These are phyloP conservation scores for Arxiozyma telluris DNA, from an alignment of 1,139 yeast species.

Conservation along the genomic window DNA sequence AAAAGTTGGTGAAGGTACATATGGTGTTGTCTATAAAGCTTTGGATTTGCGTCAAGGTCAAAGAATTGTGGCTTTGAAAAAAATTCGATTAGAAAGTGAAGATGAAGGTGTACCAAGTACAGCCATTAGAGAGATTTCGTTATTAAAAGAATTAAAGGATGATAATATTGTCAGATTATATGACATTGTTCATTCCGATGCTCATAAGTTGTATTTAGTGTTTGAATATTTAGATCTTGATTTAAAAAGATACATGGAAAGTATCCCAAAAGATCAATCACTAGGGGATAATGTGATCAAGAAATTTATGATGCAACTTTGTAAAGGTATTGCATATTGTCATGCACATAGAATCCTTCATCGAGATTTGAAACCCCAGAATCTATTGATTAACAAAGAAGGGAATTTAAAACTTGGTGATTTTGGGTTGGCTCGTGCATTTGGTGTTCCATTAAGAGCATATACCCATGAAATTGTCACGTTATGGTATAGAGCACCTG, in stretches of 20 bases:
- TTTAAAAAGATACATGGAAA: constrained; percentile 93
- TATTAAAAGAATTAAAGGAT: constrained; percentile 85
- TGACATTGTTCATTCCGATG: constrained; percentile 95
- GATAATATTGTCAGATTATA: constrained; percentile 85
- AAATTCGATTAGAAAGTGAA: constrained; percentile 90
- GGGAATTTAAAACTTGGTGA: constrained; percentile 95
- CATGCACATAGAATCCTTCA: constrained; percentile 93
- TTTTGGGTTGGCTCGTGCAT: constrained; percentile 94
- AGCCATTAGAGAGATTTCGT: constrained; percentile 91
- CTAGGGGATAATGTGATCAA: constrained; percentile 86
- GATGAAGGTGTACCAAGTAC: constrained; percentile 99
- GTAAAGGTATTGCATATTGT: constrained; percentile 89
- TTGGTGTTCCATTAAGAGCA: constrained; percentile 93
- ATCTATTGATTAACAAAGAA: constrained; percentile 84
- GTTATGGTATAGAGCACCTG: constrained; percentile 97
- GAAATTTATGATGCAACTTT: constrained; percentile 84
- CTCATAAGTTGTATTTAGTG: constrained; percentile 86
- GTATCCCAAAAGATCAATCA: constrained; percentile 85
- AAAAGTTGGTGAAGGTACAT: constrained; percentile 96
- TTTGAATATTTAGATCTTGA: constrained; percentile 92
- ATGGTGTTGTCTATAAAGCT: constrained; percentile 97
- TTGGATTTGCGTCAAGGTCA: constrained; percentile 81
- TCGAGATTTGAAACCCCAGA: constrained; percentile 94
- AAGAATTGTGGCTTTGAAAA: constrained; percentile 87
- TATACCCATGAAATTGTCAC: constrained; percentile 98